A percentile compares a stretch with the other conserved stretches of the same genome.
phyloP scores from a whole-genome alignment of 2,329 filamentous ascomycete genomes.

The Exophiala lecanii-corni region DNA sequence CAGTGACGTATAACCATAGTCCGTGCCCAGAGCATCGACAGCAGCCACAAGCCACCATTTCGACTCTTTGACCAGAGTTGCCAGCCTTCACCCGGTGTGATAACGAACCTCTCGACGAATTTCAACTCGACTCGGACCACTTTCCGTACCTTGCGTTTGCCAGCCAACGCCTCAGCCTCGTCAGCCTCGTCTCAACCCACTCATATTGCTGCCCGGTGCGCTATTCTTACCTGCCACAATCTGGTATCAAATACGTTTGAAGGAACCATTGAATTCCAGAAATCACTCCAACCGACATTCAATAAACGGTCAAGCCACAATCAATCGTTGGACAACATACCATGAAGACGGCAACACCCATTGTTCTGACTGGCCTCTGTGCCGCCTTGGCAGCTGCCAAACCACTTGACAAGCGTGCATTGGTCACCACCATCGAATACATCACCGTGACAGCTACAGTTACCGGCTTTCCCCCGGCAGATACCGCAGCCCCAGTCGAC shows the following conservation, averaged over 20 bases:
- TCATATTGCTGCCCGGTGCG: slow-evolving; percentile 14
- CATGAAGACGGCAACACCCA: slow-evolving; percentile 15
- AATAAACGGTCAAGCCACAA: slow-evolving; percentile 1
- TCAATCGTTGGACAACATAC: not conserved
- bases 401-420: slow-evolving; percentile 34
- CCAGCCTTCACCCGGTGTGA: slow-evolving; percentile 22
- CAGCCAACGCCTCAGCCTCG: slow-evolving; percentile 3
- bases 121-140: slow-evolving; percentile 15
- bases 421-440: slow-evolving; percentile 28
- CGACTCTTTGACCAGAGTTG: slow-evolving; percentile 21
- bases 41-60: not conserved
- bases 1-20: slow-evolving; percentile 16
- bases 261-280: slow-evolving; percentile 5
- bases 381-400: slow-evolving; percentile 33
- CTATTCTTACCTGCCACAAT: slow-evolving; percentile 14
- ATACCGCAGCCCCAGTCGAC: slow-evolving; percentile 5
- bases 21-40: slow-evolving; percentile 9
- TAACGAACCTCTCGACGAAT: not conserved
- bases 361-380: slow-evolving; percentile 35
- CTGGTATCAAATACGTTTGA: slow-evolving; percentile 16
- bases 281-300: slow-evolving; percentile 2
- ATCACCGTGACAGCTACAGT: slow-evolving; percentile 36
- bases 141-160: slow-evolving; percentile 14
- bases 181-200: not conserved
- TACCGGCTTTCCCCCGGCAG: slow-evolving; percentile 22